Base-by-base conservation (phyloP, 495 filamentous ascomycete genomes). In the Hypoxylon fragiforme region DNA sequence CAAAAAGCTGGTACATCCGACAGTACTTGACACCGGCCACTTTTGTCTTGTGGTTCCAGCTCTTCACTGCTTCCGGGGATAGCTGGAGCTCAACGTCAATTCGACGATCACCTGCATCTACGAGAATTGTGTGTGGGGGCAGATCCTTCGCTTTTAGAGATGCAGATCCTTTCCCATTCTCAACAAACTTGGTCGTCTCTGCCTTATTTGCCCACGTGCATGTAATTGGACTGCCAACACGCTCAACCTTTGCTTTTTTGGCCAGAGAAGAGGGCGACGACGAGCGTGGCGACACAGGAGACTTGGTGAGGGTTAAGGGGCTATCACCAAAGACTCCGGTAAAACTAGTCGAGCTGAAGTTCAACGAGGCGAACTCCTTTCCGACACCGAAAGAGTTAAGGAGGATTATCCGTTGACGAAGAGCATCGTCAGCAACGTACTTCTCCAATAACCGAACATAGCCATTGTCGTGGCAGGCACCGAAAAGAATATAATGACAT, bases 401-500 rank as follows among this genome's bases (percentile, higher is more conserved):
- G 13, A 84, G 69, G 6, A 79, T 81, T 37, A 84, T 76, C 14
- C 76, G 74, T 11, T 31, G 62, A 16, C 31, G 63, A 34, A 44
- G 7, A 38, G 34, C 30, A 14, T 15, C 43, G 73, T 69, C 38
- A 66, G 44, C 50, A 50, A 44, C 67, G 52, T 80, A 81, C 11
- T 77, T 79, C 9, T 77, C 78, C 7, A 87, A 56, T 21, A 78
- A 63, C 14, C 76, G 74, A 8, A 79, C 67, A 64, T 84, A 85
- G n/a, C 77, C 76, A 12, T 70, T 70, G 54, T 87, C 81, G 48
- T 85, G 81, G 57, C 82, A 84, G 38, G 75, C 81, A 12, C 76
- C 83, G 22, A 83, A 80, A 50, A 82, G 73, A 15, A 85, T 77
- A 60, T 85, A 81, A 30, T 75, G 78, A 68, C 84, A 87, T 48